Conservation (phyloP, 441 rosid species). For the Isatis lusitanica region DNA sequence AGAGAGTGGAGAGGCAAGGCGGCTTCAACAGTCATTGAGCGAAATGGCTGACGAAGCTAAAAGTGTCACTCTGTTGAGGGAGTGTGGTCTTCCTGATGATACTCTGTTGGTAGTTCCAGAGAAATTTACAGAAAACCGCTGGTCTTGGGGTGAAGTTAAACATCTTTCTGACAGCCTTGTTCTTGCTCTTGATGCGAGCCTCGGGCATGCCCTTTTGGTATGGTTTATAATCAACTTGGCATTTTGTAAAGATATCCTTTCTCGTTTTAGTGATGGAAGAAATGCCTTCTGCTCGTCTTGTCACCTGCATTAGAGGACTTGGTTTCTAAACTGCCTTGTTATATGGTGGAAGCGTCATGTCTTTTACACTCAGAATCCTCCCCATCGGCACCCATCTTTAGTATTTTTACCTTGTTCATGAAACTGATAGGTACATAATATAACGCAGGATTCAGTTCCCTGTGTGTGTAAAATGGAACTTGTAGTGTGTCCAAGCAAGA, state of each 20-base stretch:
- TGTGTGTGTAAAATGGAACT: not conserved
- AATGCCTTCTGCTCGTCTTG: slow-evolving; percentile 10
- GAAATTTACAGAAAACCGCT: slow-evolving; percentile 60
- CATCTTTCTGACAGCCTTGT: slow-evolving; percentile 78
- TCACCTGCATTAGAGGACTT: slow-evolving; percentile 13
- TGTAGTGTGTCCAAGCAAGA: not conserved
- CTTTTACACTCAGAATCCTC: not conserved
- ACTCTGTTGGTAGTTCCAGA: slow-evolving; percentile 60
- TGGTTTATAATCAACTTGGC: slow-evolving; percentile 35
- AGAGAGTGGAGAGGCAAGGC: slow-evolving; percentile 96
- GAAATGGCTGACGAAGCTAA: slow-evolving; percentile 92
- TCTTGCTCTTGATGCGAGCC: slow-evolving; percentile 95
- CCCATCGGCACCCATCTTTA: not conserved
- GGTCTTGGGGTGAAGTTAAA: slow-evolving; percentile 95
- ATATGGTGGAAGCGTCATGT: not conserved
- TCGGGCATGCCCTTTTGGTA: slow-evolving; percentile 97
- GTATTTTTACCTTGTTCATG: not conserved
- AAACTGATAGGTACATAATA: slow-evolving; percentile 1
- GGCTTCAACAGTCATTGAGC: slow-evolving; percentile 86
- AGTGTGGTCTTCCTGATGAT: slow-evolving; percentile 83
- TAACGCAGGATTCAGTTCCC: not conserved
- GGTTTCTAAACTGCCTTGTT: slow-evolving; percentile 8
- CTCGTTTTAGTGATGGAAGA: slow-evolving; percentile 11
- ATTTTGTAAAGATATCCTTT: not conserved
- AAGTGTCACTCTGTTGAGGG: slow-evolving; percentile 63